These are phyloP conservation scores for Glutinoglossum americanum DNA, from an alignment of 495 filamentous ascomycete genomes.

Conservation along the genomic window DNA sequence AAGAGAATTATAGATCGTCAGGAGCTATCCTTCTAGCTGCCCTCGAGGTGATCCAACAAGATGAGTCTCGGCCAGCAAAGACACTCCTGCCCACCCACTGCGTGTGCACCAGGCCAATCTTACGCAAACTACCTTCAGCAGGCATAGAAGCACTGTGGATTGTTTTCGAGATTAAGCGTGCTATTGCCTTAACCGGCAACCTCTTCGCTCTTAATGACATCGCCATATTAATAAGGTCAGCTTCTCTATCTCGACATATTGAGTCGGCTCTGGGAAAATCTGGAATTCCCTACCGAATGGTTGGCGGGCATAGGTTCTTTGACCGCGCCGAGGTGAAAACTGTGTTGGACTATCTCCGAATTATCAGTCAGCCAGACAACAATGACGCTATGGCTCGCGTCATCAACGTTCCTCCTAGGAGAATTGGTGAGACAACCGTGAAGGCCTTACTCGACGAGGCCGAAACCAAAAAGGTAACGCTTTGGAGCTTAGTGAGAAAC, in stretches of 20 bases:
- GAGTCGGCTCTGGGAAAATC: slow-evolving; percentile 67
- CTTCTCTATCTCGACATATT: slow-evolving; percentile 61
- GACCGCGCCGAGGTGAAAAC: slow-evolving; percentile 82
- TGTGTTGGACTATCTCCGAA: slow-evolving; percentile 70
- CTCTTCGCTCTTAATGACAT: slow-evolving; percentile 58
- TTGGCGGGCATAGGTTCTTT: slow-evolving; percentile 80
- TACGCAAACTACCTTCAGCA: slow-evolving; percentile 55
- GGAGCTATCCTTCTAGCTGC: slow-evolving; percentile 71
- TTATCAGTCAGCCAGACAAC: slow-evolving; percentile 67
- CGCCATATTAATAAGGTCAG: slow-evolving; percentile 70
- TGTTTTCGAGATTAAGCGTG: slow-evolving; percentile 61
- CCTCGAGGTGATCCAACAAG: slow-evolving; percentile 78
- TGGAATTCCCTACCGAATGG: slow-evolving; percentile 85
- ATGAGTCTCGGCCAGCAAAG: slow-evolving; percentile 57
- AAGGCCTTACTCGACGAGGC: slow-evolving; percentile 52
- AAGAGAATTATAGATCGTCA: slow-evolving; percentile 90
- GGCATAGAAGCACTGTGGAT: slow-evolving; percentile 72
- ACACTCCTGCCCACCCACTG: slow-evolving; percentile 59
- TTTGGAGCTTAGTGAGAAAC: slow-evolving; percentile 55
- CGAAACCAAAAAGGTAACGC: slow-evolving; percentile 35
- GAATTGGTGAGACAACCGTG: slow-evolving; percentile 64
- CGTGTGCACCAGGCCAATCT: slow-evolving; percentile 60
- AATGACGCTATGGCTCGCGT: slow-evolving; percentile 74
- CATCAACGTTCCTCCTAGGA: slow-evolving; percentile 65
- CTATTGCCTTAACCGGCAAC: slow-evolving; percentile 44